phyloP scores from a whole-genome alignment of 139 green algal genomes.

The Coelastrella sp. region DNA sequence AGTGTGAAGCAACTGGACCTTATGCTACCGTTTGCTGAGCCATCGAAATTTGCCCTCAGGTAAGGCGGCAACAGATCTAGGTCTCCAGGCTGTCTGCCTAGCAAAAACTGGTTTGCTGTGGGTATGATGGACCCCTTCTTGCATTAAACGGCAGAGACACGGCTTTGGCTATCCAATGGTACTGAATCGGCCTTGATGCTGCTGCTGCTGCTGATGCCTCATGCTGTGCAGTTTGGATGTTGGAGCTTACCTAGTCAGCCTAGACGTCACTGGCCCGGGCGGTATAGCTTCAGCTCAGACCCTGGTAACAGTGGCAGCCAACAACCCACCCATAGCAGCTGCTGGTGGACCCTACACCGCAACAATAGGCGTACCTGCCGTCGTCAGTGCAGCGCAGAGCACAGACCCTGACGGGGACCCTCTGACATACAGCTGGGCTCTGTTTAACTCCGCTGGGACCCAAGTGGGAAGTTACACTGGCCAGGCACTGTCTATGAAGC shows the following conservation, averaged over 20 bases:
- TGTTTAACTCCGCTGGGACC: background rate
- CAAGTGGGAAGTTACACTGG: conserved; percentile 20
- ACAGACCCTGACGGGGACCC: conserved; percentile 39
- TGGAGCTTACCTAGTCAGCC: conserved; percentile 17
- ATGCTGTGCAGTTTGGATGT: conserved; percentile 15
- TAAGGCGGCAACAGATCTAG: no score
- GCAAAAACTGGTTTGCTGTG: background rate
- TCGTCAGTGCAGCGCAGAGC: background rate
- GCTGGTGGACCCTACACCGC: conserved; percentile 36
- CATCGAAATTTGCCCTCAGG: background rate
- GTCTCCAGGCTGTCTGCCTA: background rate
- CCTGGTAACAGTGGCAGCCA: conserved; percentile 12
- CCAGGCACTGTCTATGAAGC: conserved; percentile 4
- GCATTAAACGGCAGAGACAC: background rate
- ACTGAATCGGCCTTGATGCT: background rate
- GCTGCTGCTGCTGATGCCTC: background rate
- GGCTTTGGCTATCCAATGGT: background rate
- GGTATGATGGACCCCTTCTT: background rate
- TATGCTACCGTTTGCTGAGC: background rate
- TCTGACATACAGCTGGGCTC: conserved; percentile 29
- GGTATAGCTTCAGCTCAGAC: conserved; percentile 14
- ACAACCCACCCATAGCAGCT: conserved; percentile 29
- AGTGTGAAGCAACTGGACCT: conserved; percentile 1
- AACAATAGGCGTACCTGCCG: background rate
- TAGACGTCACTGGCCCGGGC: conserved; percentile 23